Evolutionary conservation across 2,329 filamentous ascomycete species (phyloP), one percentile per base, ranked within the genome.

Genomic region (Scytalidium sp.): DNA sequence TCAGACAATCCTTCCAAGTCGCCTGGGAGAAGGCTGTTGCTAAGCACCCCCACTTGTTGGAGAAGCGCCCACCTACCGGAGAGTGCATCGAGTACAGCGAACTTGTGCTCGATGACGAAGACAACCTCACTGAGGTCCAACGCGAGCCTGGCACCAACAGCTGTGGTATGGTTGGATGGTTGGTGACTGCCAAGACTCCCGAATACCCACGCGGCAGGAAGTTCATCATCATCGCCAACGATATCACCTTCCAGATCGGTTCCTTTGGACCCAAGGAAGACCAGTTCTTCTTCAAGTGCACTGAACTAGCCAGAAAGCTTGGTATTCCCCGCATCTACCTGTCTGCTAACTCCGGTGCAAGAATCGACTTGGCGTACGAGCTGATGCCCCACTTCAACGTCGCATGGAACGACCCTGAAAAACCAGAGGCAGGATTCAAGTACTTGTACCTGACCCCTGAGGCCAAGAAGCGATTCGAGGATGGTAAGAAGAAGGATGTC

Each of bases 201-300:
- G 94, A 99, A 71, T 99, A 99, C 68, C 93, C 94, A 51, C 81
- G 83, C 57, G 94, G 94, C 52, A 84, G 94, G 60, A 89, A 89
- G 66, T 97, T 97, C 73, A 85, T 99, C 67, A 90, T 99, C 57
- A 87, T 99, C 56, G 92, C 94, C 79, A 99, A 99, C 80, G 94
- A 99, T 67, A 99, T 99, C 70, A 99, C 94, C 17, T 97, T 90
- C 81, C 95, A 95, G 80, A 99, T 97, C 68, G 94, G 94, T 65
- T 96, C 90, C 2, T 99, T 99, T 68, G 94, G 94, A 46, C 94
- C 94, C 39, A 86, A 87, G 73, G 94, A 99, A 75, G 94, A 99
- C 72, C 87, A 89, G 63, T 99, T 96, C 83, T 99, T 99, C 84
- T 81, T 95, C 80, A 97, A 97, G 80, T 99, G 94, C 76, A 97